Base-by-base conservation (phyloP, 2,329 filamentous ascomycete species). In the Tricladium varicosporioides region DNA sequence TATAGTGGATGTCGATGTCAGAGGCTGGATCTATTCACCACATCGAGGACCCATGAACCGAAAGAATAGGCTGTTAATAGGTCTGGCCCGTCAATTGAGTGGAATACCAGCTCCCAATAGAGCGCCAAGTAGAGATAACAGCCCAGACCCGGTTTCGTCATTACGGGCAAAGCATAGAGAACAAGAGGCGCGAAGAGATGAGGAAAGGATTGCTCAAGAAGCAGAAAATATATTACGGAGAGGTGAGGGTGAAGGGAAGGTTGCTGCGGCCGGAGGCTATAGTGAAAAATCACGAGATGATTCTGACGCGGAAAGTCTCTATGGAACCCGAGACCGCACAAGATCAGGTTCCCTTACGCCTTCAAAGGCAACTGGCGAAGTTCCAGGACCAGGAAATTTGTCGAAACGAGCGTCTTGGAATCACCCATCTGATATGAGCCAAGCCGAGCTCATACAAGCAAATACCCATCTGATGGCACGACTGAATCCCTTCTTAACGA, bases 1-100 rank as follows among this genome's bases (percentile, higher is more conserved):
- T 0, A 78, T 97, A 3, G 89, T 97, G 1, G 93, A 97, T 69
- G 91, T 97, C 5, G 93, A 99, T 71, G 91, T 99, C 19, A 83
- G 93, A 64, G 94, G 94, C 13, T 99, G 95, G 94, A 83, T 97
- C 51, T 99, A 96, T 72, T 85, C 86, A 42, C 93, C 93, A 15
- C 90, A 93, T 67, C 82, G 81, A 63, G 92, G 91, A 0, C 92
- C 91, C 3, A 86, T 97, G 82, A 93, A 84, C 22, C 83, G 92
- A 64, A 91, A 91, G 67, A 95, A 97, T 67, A 83, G 94, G 40
- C 78, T 97, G 59, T 78, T 97, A 66, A 85, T 99, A 53, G 91
- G 92, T 0, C 78, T 97, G 19, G 93, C 93, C 13, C 82, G 92
- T 53, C 88, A 94, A 67, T 76, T 99, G 44, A 96, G 92, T 65